phyloP scores from a whole-genome alignment of 2,329 filamentous ascomycete genomes.

The Penicillium sp. region DNA sequence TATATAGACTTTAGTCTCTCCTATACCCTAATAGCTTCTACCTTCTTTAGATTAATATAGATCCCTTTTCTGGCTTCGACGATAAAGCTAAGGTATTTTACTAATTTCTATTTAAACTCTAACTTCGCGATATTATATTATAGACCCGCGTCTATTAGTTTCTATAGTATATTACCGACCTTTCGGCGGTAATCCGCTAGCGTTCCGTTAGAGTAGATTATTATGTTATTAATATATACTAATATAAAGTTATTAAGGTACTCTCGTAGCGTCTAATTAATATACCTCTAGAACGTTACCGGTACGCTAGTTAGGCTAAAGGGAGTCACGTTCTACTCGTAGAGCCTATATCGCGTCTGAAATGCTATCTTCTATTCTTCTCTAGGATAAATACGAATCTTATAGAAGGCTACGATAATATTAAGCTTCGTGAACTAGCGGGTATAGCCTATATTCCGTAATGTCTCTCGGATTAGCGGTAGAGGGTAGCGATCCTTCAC shows the following conservation, averaged over 20 bases:
- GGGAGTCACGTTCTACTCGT: too few species aligned
- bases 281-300: too few species aligned
- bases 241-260: too few species aligned
- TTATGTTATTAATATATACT: neutral
- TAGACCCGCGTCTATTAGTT: neutral
- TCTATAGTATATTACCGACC: neutral
- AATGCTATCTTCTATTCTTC: conserved; percentile 3
- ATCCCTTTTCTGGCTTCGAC: neutral
- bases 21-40: neutral
- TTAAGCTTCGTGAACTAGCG: conserved; percentile 22
- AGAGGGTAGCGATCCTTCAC: conserved; percentile 16
- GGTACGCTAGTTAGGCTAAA: too few species aligned
- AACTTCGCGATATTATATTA: neutral
- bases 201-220: neutral
- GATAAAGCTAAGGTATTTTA: neutral
- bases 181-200: conserved; percentile 6
- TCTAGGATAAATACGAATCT: neutral
- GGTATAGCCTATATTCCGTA: conserved; percentile 11
- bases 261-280: too few species aligned
- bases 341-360: neutral
- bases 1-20: neutral
- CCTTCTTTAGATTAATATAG: neutral
- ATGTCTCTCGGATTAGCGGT: conserved; percentile 12
- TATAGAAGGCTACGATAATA: conserved; percentile 16
- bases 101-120: neutral